Evolutionary conservation across 139 green algal genomes (phyloP).

Genomic region (Microglena sp.): DNA sequence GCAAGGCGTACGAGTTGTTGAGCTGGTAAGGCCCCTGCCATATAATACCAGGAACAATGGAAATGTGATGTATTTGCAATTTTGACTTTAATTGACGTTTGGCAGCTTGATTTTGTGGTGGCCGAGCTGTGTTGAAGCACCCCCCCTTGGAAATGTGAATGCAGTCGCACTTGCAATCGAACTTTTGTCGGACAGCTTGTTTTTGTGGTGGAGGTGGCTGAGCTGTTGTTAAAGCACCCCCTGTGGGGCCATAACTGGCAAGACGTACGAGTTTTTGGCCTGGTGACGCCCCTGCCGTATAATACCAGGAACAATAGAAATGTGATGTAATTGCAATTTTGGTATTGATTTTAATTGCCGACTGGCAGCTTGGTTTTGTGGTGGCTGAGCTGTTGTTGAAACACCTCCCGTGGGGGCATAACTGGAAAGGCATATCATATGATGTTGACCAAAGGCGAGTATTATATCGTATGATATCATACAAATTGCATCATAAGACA

Average conservation of each 20-base stretch:
- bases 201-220: slow-evolving; percentile 48
- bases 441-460: slow-evolving; percentile 32
- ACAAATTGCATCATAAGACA: too few relatives aligned
- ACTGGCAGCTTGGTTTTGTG: too few relatives aligned
- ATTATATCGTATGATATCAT: too few relatives aligned
- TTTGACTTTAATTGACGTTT: too few relatives aligned
- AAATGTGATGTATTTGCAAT: too few relatives aligned
- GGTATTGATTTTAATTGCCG: slow-evolving; percentile 50
- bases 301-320: neutral
- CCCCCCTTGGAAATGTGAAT: slow-evolving; percentile 37
- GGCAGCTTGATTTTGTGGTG: too few relatives aligned
- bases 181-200: slow-evolving; percentile 55
- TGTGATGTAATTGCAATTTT: slow-evolving; percentile 1
- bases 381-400: slow-evolving; percentile 42
- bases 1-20: slow-evolving; percentile 27
- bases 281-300: slow-evolving; percentile 19
- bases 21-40: slow-evolving; percentile 36
- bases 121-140: slow-evolving; percentile 36
- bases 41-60: too few relatives aligned
- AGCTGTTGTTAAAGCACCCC: slow-evolving; percentile 33
- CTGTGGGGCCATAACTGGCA: slow-evolving; percentile 41
- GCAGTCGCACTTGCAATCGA: too few relatives aligned
- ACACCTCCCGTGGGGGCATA: slow-evolving; percentile 28
- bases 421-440: slow-evolving; percentile 25
- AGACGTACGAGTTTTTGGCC: slow-evolving; percentile 32